Percentiles rank a stretch among this genome's conserved stretches.
Evolutionary conservation across 2,329 filamentous ascomycete species (phyloP).

Genomic region (Neofusicoccum umdonicola): DNA sequence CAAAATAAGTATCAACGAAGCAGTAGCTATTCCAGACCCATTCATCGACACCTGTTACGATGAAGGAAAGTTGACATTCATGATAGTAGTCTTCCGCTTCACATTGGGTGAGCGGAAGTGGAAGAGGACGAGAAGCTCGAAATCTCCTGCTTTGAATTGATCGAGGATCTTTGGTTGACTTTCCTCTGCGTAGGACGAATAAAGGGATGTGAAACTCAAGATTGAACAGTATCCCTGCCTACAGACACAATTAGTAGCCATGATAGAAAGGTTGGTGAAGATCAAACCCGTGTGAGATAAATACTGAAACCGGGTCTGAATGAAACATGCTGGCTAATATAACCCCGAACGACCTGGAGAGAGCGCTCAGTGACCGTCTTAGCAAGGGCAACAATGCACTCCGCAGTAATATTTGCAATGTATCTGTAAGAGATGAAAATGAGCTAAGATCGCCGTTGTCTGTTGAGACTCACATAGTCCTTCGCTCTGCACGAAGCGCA

Average conservation of each 20-base stretch:
- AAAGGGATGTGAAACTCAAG: too few relatives aligned
- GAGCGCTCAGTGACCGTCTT: not conserved
- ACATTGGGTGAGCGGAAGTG: not conserved
- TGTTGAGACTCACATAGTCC: not conserved
- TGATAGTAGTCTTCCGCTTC: not conserved
- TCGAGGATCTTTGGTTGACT: not conserved
- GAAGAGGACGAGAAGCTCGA: not conserved
- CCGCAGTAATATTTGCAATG: not conserved
- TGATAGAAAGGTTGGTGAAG: too few relatives aligned
- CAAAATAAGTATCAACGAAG: not conserved
- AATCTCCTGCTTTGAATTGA: not conserved
- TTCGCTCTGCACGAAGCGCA: not conserved
- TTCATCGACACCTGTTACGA: not conserved
- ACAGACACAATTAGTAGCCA: too few relatives aligned
- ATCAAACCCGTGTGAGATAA: too few relatives aligned
- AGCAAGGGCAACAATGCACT: not conserved
- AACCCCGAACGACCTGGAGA: too few relatives aligned
- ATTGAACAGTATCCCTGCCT: too few relatives aligned
- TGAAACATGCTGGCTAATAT: not conserved
- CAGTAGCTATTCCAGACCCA: not conserved
- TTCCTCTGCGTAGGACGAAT: too few relatives aligned
- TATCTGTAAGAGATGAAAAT: not conserved
- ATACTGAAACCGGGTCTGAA: too few relatives aligned
- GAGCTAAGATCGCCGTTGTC: not conserved
- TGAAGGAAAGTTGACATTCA: not conserved